Conservation (phyloP, 495 filamentous ascomycete species). For the Podospora appendiculata region DNA sequence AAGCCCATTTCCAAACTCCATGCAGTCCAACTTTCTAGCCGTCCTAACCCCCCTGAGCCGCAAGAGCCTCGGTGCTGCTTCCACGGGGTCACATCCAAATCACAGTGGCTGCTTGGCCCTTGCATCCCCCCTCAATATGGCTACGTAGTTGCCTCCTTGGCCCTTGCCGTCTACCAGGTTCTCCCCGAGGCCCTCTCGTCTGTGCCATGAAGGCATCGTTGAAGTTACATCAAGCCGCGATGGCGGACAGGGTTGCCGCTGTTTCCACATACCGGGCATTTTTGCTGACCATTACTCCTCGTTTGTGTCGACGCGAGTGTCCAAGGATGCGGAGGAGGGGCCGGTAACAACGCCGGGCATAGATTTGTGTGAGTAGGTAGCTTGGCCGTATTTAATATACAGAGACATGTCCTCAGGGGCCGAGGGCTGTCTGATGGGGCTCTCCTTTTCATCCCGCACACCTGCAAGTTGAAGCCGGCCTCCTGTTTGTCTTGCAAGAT, state of each 20-base stretch:
- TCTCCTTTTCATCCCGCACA: neutral
- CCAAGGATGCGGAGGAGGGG: neutral
- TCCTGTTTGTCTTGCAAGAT: slow-evolving; percentile 11
- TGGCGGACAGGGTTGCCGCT: slow-evolving; percentile 20
- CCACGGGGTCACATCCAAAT: too few relatives aligned
- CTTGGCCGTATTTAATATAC: slow-evolving; percentile 3
- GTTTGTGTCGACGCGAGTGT: neutral
- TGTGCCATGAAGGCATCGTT: slow-evolving; percentile 10
- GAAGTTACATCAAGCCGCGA: slow-evolving; percentile 20
- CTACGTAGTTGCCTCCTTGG: too few relatives aligned
- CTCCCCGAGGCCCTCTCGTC: slow-evolving; percentile 5
- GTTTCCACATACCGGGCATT: slow-evolving; percentile 15
- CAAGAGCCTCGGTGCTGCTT: too few relatives aligned
- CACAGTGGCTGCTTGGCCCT: too few relatives aligned
- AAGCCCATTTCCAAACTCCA: neutral
- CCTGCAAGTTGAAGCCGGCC: too few relatives aligned
- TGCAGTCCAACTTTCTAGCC: neutral
- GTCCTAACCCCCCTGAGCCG: too few relatives aligned
- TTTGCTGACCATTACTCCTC: neutral
- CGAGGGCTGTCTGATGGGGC: neutral
- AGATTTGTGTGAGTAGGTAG: neutral
- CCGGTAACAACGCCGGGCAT: neutral
- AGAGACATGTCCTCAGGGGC: neutral
- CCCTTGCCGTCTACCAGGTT: neutral
- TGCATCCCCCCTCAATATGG: too few relatives aligned